Percentiles rank a stretch among this genome's conserved stretches.
These are phyloP conservation scores for Neofusicoccum ribis DNA, from an alignment of 2,329 filamentous ascomycete genomes.

Conservation along the genomic window DNA sequence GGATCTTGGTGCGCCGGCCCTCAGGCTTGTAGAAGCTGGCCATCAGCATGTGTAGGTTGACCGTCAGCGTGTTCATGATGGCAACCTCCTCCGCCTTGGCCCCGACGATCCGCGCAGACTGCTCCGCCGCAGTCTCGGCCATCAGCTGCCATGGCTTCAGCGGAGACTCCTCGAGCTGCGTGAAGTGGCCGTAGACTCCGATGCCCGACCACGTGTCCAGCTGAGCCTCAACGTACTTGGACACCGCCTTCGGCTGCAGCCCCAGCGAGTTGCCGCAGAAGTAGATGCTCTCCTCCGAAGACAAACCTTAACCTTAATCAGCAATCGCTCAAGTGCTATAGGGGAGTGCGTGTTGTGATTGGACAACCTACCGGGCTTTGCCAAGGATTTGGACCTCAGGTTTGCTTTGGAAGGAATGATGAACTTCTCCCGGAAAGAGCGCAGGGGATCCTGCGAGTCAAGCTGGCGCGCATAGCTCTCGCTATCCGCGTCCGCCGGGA, in stretches of 20 bases:
- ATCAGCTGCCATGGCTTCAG: conserved; percentile 19
- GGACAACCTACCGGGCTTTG: neutral
- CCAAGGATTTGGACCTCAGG: conserved; percentile 2
- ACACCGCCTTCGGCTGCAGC: conserved; percentile 19
- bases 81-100: conserved; percentile 20
- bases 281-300: conserved; percentile 18
- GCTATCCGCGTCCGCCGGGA: conserved; percentile 14
- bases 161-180: conserved; percentile 17
- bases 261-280: conserved; percentile 23
- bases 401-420: conserved; percentile 19
- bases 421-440: conserved; percentile 18
- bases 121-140: conserved; percentile 15
- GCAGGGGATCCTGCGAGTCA: conserved; percentile 17
- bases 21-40: conserved; percentile 20
- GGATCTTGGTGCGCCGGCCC: conserved; percentile 18
- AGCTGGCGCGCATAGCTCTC: conserved; percentile 6
- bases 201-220: conserved; percentile 21
- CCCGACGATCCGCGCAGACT: conserved; percentile 19
- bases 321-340: neutral
- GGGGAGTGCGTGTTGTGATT: neutral
- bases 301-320: neutral
- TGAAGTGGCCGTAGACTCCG: conserved; percentile 21
- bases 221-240: conserved; percentile 19
- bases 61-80: conserved; percentile 21
- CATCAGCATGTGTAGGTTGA: conserved; percentile 22